A percentile compares a stretch with the other conserved stretches of the same genome.
phyloP scores from a whole-genome alignment of 2,329 filamentous ascomycete genomes.

The Scedosporium minutisporum region DNA sequence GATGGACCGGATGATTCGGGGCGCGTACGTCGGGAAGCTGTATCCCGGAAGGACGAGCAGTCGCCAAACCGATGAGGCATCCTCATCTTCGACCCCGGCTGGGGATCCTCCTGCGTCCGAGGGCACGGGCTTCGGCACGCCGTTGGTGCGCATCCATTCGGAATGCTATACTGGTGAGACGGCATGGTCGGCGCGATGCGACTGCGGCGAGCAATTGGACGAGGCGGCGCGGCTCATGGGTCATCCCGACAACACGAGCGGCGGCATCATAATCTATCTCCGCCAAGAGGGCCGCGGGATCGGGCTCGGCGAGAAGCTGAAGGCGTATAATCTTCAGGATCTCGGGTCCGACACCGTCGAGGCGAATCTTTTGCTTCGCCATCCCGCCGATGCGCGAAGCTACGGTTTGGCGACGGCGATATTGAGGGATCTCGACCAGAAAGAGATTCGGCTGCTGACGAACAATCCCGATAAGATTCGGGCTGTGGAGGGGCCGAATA shows the following conservation, averaged over 20 bases:
- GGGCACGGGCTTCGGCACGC: slow-evolving; percentile 21
- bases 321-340: slow-evolving; percentile 96
- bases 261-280: slow-evolving; percentile 90
- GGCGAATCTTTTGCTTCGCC: slow-evolving; percentile 80
- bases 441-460: slow-evolving; percentile 72
- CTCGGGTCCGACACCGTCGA: slow-evolving; percentile 96
- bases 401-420: slow-evolving; percentile 97
- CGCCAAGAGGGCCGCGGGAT: slow-evolving; percentile 95
- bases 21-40: slow-evolving; percentile 81
- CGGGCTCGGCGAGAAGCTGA: slow-evolving; percentile 87
- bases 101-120: slow-evolving; percentile 7
- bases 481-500: slow-evolving; percentile 82
- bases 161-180: slow-evolving; percentile 99
- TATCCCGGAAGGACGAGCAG: slow-evolving; percentile 77
- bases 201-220: slow-evolving; percentile 95
- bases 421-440: slow-evolving; percentile 72
- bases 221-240: slow-evolving; percentile 93
- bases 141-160: slow-evolving; percentile 88
- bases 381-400: slow-evolving; percentile 88
- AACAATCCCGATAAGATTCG: slow-evolving; percentile 97
- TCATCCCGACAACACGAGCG: slow-evolving; percentile 49
- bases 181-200: slow-evolving; percentile 93
- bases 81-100: slow-evolving; percentile 19
- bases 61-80: slow-evolving; percentile 33
- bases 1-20: slow-evolving; percentile 84